phyloP scores from a whole-genome alignment of 2,329 filamentous ascomycete genomes.

The Trichophyton mentagrophytes region DNA sequence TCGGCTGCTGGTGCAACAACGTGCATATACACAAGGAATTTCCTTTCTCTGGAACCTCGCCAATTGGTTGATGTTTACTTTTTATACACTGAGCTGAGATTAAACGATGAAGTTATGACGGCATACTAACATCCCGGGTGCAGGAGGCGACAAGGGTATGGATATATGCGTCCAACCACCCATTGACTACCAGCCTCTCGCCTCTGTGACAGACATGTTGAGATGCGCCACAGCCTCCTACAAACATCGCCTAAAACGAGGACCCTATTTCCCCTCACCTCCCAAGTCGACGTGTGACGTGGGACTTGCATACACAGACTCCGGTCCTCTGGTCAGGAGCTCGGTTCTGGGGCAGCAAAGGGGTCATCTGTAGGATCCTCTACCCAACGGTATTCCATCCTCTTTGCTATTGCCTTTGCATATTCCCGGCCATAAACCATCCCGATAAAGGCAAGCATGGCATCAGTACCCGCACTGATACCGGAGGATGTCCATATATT shows the following conservation, averaged over 20 bases:
- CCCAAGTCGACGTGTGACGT: neutral
- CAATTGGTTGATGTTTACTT: neutral
- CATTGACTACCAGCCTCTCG: neutral
- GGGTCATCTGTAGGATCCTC: constrained; percentile 41
- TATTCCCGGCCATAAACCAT: constrained; percentile 42
- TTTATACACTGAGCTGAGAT: neutral
- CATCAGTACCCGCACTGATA: constrained; percentile 50
- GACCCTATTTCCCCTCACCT: neutral
- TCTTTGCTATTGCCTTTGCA: constrained; percentile 38
- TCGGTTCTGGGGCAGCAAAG: constrained; percentile 32
- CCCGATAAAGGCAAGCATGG: constrained; percentile 45
- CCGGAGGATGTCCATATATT: constrained; percentile 56
- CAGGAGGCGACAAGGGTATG: neutral
- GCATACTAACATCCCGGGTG: neutral
- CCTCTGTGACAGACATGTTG: neutral
- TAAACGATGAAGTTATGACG: neutral
- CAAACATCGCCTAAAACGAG: neutral
- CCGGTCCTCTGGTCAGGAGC: neutral
- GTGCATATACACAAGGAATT: neutral
- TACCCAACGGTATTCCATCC: constrained; percentile 48
- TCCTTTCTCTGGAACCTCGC: neutral
- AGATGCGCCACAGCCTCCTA: neutral
- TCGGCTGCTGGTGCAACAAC: neutral
- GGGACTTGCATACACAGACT: neutral
- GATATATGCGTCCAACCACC: neutral